Evolutionary conservation across 2,329 filamentous ascomycete genomes (phyloP).

Genomic region (Claviceps paspali): DNA sequence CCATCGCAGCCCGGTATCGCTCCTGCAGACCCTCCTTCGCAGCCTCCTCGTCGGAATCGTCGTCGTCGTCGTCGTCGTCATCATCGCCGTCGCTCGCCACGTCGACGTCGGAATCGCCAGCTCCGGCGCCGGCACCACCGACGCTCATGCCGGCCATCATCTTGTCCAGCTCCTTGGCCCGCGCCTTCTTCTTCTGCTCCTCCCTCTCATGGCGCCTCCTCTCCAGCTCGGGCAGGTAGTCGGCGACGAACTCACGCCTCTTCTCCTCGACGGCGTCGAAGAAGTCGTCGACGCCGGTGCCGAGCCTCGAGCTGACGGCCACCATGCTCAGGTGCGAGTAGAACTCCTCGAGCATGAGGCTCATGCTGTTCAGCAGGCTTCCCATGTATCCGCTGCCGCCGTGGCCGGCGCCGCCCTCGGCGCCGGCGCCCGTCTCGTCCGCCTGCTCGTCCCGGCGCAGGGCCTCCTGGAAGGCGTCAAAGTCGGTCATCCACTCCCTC

Average conservation of each 20-base stretch:
- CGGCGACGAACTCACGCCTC: conserved; percentile 69
- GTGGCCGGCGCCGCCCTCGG: conserved; percentile 45
- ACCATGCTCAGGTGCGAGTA: conserved; percentile 90
- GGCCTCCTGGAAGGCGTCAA: conserved; percentile 85
- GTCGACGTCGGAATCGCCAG: conserved; percentile 31
- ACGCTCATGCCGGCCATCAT: conserved; percentile 85
- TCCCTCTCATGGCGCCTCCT: conserved; percentile 61
- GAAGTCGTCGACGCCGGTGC: conserved; percentile 83
- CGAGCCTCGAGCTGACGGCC: conserved; percentile 83
- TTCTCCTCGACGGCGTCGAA: conserved; percentile 82
- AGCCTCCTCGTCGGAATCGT: conserved; percentile 42
- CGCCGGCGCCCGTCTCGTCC: conserved; percentile 52
- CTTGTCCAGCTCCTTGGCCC: conserved; percentile 74
- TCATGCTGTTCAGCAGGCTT: conserved; percentile 93
- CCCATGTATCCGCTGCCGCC: conserved; percentile 92
- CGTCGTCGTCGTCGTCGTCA: conserved; percentile 34
- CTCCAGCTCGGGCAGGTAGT: conserved; percentile 88
- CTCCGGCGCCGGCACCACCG: conserved; percentile 19
- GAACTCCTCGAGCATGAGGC: conserved; percentile 91
- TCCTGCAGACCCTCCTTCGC: conserved; percentile 53
- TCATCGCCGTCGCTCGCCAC: conserved; percentile 48
- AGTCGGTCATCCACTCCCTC: conserved; percentile 99
- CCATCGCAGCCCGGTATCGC: conserved; percentile 63
- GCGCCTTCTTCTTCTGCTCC: conserved; percentile 51
- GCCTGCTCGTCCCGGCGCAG: conserved; percentile 64